A percentile compares a stretch with the other conserved stretches of the same genome.
Evolutionary conservation across 495 filamentous ascomycete species (phyloP).

Genomic region (Cercophora newfieldiana): DNA sequence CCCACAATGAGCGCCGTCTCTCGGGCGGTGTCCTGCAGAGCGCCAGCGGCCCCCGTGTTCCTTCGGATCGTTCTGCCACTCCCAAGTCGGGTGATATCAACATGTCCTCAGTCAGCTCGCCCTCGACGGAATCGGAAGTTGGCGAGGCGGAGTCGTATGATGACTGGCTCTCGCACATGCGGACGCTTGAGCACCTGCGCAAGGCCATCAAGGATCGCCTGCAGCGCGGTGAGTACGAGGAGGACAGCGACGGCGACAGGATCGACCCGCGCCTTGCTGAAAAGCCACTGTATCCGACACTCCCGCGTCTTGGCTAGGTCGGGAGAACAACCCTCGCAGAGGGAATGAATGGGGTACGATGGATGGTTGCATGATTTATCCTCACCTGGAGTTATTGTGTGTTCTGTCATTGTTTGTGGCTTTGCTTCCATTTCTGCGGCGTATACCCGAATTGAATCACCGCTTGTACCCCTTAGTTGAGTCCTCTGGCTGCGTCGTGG

Average conservation of each 20-base stretch:
- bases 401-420: not conserved
- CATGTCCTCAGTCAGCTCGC: constrained; percentile 42
- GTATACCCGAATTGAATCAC: not conserved
- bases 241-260: constrained; percentile 34
- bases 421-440: not conserved
- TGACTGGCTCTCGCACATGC: constrained; percentile 80
- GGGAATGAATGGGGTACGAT: not conserved
- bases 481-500: not conserved
- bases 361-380: not conserved
- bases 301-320: constrained; percentile 17
- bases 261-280: constrained; percentile 28
- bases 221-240: constrained; percentile 61
- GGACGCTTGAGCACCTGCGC: constrained; percentile 73
- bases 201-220: constrained; percentile 66
- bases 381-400: not conserved
- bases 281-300: constrained; percentile 21
- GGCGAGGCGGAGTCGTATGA: constrained; percentile 59
- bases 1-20: constrained; percentile 76
- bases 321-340: not conserved
- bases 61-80: constrained; percentile 54
- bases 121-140: constrained; percentile 45
- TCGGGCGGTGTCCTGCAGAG: constrained; percentile 86
- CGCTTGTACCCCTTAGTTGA: not conserved
- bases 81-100: constrained; percentile 49
- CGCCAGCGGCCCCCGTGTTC: constrained; percentile 49